phyloP scores from a whole-genome alignment of 225 moss, liverwort and hornwort genomes.

The Lunularia cruciata region DNA sequence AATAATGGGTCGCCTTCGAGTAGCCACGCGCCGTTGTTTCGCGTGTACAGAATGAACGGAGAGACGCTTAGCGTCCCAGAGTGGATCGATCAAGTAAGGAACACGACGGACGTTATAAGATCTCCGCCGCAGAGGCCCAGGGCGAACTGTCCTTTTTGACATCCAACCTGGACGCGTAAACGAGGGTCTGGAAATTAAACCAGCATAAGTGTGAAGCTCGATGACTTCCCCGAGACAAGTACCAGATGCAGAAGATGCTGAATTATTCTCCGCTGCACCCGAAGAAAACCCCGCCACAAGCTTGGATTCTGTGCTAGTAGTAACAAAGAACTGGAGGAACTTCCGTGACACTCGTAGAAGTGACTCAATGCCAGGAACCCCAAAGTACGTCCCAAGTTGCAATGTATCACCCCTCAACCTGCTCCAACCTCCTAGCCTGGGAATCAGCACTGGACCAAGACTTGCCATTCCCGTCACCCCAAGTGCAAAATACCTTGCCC shows the following conservation, averaged over 20 bases:
- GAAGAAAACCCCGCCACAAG: slow-evolving; percentile 5
- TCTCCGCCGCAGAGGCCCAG: slow-evolving; percentile 17
- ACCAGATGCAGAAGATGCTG: not conserved
- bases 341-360: slow-evolving; percentile 44
- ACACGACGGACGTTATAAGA: not conserved
- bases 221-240: slow-evolving; percentile 2
- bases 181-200: not conserved
- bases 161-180: slow-evolving; percentile 22
- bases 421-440: slow-evolving; percentile 40
- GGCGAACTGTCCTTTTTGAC: slow-evolving; percentile 5
- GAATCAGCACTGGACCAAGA: slow-evolving; percentile 36
- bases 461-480: slow-evolving; percentile 29
- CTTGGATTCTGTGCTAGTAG: slow-evolving; percentile 3
- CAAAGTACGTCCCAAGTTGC: slow-evolving; percentile 45
- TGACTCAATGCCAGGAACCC: slow-evolving; percentile 38
- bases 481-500: slow-evolving; percentile 40
- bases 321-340: slow-evolving; percentile 21
- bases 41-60: too few relatives aligned
- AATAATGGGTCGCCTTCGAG: too few relatives aligned
- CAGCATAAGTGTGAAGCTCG: not conserved
- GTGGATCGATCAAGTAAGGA: slow-evolving; percentile 20
- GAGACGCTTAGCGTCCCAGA: slow-evolving; percentile 21
- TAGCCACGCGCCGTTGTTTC: too few relatives aligned
- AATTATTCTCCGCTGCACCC: not conserved
- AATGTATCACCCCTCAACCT: slow-evolving; percentile 22